These are phyloP conservation scores for Neobulgaria alba DNA, from an alignment of 2,329 filamentous ascomycete species.

Conservation along the genomic window DNA sequence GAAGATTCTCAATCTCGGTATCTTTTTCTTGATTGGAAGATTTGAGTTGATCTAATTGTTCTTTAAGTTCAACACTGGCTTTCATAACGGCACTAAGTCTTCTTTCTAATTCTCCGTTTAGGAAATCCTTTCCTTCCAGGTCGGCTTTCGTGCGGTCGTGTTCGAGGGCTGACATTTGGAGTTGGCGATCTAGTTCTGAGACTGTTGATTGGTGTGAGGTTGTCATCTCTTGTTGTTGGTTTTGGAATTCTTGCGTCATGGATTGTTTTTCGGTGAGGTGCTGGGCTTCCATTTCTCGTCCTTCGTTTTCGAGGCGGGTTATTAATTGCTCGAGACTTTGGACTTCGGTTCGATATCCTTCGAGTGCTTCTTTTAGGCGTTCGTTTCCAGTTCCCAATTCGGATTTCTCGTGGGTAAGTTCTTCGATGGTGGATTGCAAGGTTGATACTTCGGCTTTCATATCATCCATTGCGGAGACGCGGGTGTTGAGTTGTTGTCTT, in stretches of 20 bases:
- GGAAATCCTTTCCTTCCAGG: conserved; percentile 31
- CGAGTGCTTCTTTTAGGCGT: conserved; percentile 42
- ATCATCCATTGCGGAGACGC: conserved; percentile 42
- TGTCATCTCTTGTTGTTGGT: conserved; percentile 13
- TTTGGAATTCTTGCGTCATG: too few relatives aligned
- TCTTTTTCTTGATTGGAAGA: conserved; percentile 16
- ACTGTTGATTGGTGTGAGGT: conserved; percentile 20
- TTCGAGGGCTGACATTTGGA: conserved; percentile 30
- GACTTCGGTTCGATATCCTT: conserved; percentile 46
- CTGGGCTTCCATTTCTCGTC: conserved; percentile 5
- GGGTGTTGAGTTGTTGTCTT: conserved; percentile 46
- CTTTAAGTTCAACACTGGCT: conserved; percentile 33
- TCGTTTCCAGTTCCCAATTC: conserved; percentile 38
- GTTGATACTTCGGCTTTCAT: conserved; percentile 35
- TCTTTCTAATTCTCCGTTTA: conserved; percentile 36
- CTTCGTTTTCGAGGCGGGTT: conserved; percentile 37
- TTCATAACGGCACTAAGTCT: conserved; percentile 35
- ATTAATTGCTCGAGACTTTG: conserved; percentile 44
- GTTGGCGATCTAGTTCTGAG: conserved; percentile 21
- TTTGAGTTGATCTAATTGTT: conserved; percentile 28
- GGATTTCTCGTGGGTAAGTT: conserved; percentile 17
- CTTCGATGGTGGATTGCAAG: conserved; percentile 10
- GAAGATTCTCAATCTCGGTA: conserved; percentile 7
- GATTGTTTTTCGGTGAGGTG: neutral
- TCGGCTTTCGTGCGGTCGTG: conserved; percentile 23